Evolutionary conservation across 2,329 filamentous ascomycete species (phyloP).

Genomic region (Fusarium sp.): DNA sequence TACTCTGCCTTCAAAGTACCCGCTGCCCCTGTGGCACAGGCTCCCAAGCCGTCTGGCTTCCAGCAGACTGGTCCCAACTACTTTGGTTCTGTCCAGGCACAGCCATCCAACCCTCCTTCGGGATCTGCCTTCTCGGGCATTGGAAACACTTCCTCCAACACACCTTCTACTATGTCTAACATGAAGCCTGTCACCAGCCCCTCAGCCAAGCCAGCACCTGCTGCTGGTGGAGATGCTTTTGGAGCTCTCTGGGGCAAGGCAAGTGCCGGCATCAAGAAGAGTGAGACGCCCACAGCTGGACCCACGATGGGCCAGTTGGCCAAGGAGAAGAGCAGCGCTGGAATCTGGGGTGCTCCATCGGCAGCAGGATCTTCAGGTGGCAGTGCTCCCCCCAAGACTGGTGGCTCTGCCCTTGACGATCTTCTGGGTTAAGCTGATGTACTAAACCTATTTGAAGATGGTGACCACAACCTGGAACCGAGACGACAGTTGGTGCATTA

Average conservation of each 20-base stretch:
- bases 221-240: slow-evolving; percentile 85
- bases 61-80: slow-evolving; percentile 89
- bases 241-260: slow-evolving; percentile 87
- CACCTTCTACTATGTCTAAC: slow-evolving; percentile 59
- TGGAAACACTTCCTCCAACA: slow-evolving; percentile 51
- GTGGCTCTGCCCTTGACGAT: slow-evolving; percentile 63
- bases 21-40: slow-evolving; percentile 57
- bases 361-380: slow-evolving; percentile 53
- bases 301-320: slow-evolving; percentile 93
- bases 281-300: slow-evolving; percentile 71
- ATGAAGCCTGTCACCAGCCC: slow-evolving; percentile 65
- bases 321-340: slow-evolving; percentile 97
- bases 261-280: slow-evolving; percentile 82
- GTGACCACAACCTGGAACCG: slow-evolving; percentile 37
- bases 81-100: slow-evolving; percentile 83
- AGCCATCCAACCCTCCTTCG: slow-evolving; percentile 52
- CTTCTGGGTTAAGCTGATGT: slow-evolving; percentile 59
- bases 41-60: slow-evolving; percentile 74
- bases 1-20: slow-evolving; percentile 72
- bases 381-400: slow-evolving; percentile 49
- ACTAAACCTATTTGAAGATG: slow-evolving; percentile 12
- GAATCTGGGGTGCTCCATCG: slow-evolving; percentile 88
- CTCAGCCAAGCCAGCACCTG: slow-evolving; percentile 66
- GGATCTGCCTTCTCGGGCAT: slow-evolving; percentile 49
- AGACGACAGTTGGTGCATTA: slow-evolving; percentile 22